These are phyloP conservation scores for Globisporangium heterothallicum DNA, from an alignment of 352 stramenopile genomes.

Conservation along the genomic window DNA sequence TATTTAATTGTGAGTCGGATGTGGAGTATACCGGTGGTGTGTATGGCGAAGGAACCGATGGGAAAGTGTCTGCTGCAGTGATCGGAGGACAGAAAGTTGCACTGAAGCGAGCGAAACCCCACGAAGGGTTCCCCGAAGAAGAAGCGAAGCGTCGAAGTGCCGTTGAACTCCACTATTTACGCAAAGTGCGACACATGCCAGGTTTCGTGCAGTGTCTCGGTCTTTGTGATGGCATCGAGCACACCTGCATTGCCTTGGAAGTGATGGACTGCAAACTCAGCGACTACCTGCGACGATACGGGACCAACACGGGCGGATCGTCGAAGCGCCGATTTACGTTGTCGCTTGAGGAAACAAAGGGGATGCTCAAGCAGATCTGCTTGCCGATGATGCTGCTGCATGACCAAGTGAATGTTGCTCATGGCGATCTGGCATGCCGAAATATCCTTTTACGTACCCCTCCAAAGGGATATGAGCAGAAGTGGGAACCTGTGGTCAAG, in stretches of 20 bases:
- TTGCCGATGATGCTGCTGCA: constrained; percentile 75
- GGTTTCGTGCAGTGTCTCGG: constrained; percentile 81
- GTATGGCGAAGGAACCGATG: constrained; percentile 82
- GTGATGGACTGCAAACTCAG: constrained; percentile 88
- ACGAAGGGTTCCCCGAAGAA: constrained; percentile 66
- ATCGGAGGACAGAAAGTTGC: constrained; percentile 77
- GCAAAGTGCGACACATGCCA: constrained; percentile 64
- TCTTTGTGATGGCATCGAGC: constrained; percentile 75
- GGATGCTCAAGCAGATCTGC: constrained; percentile 71
- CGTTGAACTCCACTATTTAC: constrained; percentile 76
- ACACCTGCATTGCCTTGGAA: constrained; percentile 82
- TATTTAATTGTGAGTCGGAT: constrained; percentile 81
- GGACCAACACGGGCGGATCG: constrained; percentile 18
- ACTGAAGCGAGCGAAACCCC: constrained; percentile 75
- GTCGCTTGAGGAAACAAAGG: constrained; percentile 42
- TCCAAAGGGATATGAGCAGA: constrained; percentile 73
- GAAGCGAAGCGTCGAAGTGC: constrained; percentile 78
- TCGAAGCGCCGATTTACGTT: constrained; percentile 58
- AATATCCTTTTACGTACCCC: constrained; percentile 82
- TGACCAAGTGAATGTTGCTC: constrained; percentile 73
- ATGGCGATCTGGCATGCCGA: constrained; percentile 78
- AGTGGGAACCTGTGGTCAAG: constrained; percentile 79
- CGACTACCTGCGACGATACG: constrained; percentile 75
- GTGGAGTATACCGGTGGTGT: constrained; percentile 78
- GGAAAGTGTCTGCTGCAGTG: constrained; percentile 69